phyloP scores from a whole-genome alignment of 2,329 filamentous ascomycete genomes.

The Colletotrichum sp. region DNA sequence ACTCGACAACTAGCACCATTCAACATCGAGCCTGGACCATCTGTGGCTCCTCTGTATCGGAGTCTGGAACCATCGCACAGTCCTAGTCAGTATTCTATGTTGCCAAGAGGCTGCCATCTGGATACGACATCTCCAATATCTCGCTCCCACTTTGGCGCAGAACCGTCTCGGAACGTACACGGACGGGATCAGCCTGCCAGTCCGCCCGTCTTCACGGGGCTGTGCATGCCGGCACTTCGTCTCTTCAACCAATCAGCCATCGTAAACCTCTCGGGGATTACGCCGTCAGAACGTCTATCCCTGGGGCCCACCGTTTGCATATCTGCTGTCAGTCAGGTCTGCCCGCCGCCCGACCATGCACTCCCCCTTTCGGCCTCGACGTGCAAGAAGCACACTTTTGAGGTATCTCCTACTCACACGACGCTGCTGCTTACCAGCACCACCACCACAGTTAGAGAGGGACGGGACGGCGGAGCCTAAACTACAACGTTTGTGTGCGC shows the following conservation, averaged over 20 bases:
- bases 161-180: neutral
- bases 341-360: neutral
- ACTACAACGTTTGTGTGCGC: neutral
- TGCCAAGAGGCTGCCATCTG: neutral
- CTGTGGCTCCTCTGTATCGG: neutral
- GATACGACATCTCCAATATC: neutral
- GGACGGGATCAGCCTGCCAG: neutral
- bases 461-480: neutral
- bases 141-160: neutral
- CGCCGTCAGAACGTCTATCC: neutral
- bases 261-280: neutral
- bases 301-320: neutral
- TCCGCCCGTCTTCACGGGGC: neutral
- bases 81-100: neutral
- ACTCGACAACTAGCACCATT: neutral
- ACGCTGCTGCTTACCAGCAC: neutral
- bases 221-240: slow-evolving; percentile 2
- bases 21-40: neutral
- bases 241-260: slow-evolving; percentile 1
- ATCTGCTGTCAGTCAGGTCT: slow-evolving; percentile 1
- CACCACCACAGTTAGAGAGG: neutral
- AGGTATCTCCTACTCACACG: neutral
- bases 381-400: neutral
- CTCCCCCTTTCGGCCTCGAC: neutral
- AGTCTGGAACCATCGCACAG: neutral